phyloP scores from a whole-genome alignment of 306 rosid genomes.

The Nissolia schottii region DNA sequence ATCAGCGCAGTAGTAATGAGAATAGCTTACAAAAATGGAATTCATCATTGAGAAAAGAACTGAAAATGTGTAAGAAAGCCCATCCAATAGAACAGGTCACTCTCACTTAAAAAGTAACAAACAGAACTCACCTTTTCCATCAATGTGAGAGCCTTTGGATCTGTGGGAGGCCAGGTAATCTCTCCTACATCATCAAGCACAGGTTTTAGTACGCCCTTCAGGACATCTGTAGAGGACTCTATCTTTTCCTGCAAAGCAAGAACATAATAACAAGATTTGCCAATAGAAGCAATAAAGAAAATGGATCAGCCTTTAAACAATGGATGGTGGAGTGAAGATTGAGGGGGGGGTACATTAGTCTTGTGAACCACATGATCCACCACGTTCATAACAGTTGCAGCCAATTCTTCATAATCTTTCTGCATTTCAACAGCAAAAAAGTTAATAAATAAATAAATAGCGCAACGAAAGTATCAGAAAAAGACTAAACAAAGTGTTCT shows the following conservation, averaged over 20 bases:
- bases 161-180: constrained; percentile 87
- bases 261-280: not conserved
- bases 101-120: constrained; percentile 11
- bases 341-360: constrained; percentile 55
- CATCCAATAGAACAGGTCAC: not conserved
- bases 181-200: constrained; percentile 71
- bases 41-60: constrained; percentile 7
- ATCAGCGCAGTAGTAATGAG: not conserved
- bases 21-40: constrained; percentile 10
- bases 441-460: constrained; percentile 7
- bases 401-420: constrained; percentile 95
- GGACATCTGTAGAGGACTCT: constrained; percentile 83
- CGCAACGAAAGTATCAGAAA: constrained; percentile 1
- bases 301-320: not conserved
- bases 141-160: constrained; percentile 57
- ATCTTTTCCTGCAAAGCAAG: constrained; percentile 67
- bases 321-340: not conserved
- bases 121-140: constrained; percentile 62
- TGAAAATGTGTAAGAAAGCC: not conserved
- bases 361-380: constrained; percentile 76
- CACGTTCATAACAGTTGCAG: constrained; percentile 62
- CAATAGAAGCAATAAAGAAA: constrained; percentile 16
- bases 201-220: constrained; percentile 74
- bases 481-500: not conserved
- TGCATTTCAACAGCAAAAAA: constrained; percentile 36